These are phyloP conservation scores for Camillea tinctor DNA, from an alignment of 2,329 filamentous ascomycete genomes.

Conservation along the genomic window DNA sequence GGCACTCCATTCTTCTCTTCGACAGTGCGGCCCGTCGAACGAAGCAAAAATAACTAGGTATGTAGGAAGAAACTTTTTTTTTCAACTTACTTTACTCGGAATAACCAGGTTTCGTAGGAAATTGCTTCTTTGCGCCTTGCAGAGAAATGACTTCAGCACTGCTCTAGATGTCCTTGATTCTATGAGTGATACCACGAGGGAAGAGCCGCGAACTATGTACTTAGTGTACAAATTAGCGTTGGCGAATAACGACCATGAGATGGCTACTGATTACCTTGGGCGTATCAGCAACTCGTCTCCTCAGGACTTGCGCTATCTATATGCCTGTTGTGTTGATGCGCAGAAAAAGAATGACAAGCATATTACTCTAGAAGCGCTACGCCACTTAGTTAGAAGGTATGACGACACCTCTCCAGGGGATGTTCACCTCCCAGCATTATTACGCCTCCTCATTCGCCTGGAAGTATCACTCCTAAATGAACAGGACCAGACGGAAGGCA, in stretches of 20 bases:
- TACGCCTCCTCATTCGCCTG: conserved; percentile 59
- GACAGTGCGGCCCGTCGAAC: conserved; percentile 63
- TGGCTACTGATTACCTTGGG: conserved; percentile 64
- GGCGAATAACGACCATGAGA: conserved; percentile 52
- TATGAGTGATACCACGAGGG: conserved; percentile 57
- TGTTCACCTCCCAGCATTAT: conserved; percentile 61
- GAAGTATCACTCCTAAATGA: conserved; percentile 43
- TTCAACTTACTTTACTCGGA: background rate
- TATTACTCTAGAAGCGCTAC: conserved; percentile 59
- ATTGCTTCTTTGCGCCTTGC: conserved; percentile 67
- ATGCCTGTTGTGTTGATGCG: conserved; percentile 78
- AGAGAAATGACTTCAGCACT: conserved; percentile 51
- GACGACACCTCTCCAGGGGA: conserved; percentile 45
- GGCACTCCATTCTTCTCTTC: conserved; percentile 66
- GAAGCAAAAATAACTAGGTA: conserved; percentile 67
- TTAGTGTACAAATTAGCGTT: conserved; percentile 74
- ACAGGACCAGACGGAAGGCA: conserved; percentile 14
- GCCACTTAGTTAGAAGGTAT: conserved; percentile 57
- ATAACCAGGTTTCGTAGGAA: conserved; percentile 54
- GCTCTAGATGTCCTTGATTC: conserved; percentile 55
- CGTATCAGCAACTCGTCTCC: conserved; percentile 52
- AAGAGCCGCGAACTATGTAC: conserved; percentile 67
- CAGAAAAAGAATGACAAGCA: conserved; percentile 61
- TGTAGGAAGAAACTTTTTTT: background rate
- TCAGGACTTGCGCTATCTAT: conserved; percentile 64